Evolutionary conservation across 2,329 filamentous ascomycete genomes (phyloP).

Genomic region (Sporothrix protearum): DNA sequence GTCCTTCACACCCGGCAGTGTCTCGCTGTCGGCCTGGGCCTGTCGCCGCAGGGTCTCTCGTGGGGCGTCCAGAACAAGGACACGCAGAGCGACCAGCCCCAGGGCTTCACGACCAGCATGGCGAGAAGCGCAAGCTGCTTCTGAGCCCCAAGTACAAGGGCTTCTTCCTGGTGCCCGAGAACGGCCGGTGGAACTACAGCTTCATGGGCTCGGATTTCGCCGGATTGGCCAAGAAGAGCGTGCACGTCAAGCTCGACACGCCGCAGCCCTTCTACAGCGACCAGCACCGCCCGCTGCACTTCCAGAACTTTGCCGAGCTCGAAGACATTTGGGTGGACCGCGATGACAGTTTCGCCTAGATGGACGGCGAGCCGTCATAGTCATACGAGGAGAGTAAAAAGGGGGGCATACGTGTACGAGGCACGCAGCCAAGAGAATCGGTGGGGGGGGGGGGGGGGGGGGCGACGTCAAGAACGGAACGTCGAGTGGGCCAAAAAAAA

Average conservation of each 20-base stretch:
- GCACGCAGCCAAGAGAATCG: neutral
- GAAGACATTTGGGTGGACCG: constrained; percentile 96
- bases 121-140: constrained; percentile 90
- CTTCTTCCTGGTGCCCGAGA: constrained; percentile 93
- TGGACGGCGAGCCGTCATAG: neutral
- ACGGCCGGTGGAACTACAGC: constrained; percentile 91
- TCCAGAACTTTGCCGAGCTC: constrained; percentile 94
- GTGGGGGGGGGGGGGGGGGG: too few species aligned
- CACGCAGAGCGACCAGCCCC: constrained; percentile 83
- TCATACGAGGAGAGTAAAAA: neutral
- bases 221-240: constrained; percentile 81
- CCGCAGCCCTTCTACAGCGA: constrained; percentile 88
- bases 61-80: constrained; percentile 98
- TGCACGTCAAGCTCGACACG: constrained; percentile 91
- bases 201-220: constrained; percentile 93
- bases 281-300: constrained; percentile 87
- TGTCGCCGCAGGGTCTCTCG: constrained; percentile 88
- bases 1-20: constrained; percentile 92
- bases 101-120: constrained; percentile 87
- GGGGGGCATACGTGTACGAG: neutral
- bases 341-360: constrained; percentile 82
- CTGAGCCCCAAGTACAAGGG: constrained; percentile 91
- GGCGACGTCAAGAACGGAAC: neutral
- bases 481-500: neutral
- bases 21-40: constrained; percentile 89